Conservation (phyloP, 352 stramenopile genomes). For the Pythium grandisporangium region DNA sequence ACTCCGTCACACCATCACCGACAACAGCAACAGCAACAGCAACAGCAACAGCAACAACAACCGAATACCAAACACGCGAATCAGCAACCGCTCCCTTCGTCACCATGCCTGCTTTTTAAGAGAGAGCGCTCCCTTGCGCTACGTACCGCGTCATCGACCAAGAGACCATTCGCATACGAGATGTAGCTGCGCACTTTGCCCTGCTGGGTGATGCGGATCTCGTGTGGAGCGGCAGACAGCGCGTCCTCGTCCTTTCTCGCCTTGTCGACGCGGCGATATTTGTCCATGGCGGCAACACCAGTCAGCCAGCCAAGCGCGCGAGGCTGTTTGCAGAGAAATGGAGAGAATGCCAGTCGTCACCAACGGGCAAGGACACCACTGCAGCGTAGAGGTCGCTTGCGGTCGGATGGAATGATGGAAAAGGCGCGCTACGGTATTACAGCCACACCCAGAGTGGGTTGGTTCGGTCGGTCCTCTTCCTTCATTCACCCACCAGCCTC, state of each 20-base stretch:
- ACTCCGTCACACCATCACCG: background rate
- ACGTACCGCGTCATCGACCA: slow-evolving; percentile 50
- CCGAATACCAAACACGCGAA: background rate
- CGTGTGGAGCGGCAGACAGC: slow-evolving; percentile 36
- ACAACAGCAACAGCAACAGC: too few species aligned
- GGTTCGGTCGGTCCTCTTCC: too few species aligned
- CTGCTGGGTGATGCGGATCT: slow-evolving; percentile 80
- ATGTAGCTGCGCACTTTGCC: slow-evolving; percentile 79
- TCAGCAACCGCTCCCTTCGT: too few species aligned
- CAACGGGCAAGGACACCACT: too few species aligned
- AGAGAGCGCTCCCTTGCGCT: too few species aligned
- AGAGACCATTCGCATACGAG: slow-evolving; percentile 65
- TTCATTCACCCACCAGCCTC: too few species aligned
- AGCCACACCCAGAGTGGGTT: too few species aligned
- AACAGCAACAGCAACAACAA: slow-evolving; percentile 5
- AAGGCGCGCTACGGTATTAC: too few species aligned
- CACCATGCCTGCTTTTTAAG: too few species aligned
- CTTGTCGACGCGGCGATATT: slow-evolving; percentile 77
- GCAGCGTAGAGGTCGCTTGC: too few species aligned
- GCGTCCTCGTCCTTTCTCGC: slow-evolving; percentile 33
- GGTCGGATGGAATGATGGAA: too few species aligned
- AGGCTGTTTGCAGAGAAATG: slow-evolving; percentile 28
- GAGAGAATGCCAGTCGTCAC: too few species aligned
- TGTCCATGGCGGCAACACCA: slow-evolving; percentile 41
- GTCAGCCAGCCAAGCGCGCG: background rate